Base-by-base conservation (phyloP, 805 yeast species). In the Lachancea lanzarotensis region DNA sequence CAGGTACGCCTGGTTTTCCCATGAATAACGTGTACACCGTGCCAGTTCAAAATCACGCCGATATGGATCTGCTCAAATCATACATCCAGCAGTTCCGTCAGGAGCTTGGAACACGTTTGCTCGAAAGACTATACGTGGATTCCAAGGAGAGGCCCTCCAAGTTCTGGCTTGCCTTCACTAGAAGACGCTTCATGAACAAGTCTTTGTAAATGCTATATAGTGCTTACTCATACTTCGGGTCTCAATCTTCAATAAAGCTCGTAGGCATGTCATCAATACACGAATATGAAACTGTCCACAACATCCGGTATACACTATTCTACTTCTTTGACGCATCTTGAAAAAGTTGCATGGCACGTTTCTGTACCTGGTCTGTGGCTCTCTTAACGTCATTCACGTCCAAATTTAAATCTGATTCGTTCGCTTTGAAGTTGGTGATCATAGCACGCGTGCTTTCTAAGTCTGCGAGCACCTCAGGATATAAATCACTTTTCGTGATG, bases 1-100 rank as follows among this genome's bases (percentile, higher is more conserved):
- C 99, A 1, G 99, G 99, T 19, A 96, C 93, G 49, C 80, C 91
- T 8, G 89, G 91, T 12, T 93, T 93, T 72, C 97, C 98, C 16
- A 73, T 93, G 66, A 91, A 90, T 65, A 76, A 88, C 0, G 65
- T 53, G 61, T 93, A 61, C 79, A 81, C 66, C 67, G 53, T 77
- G 39, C 77, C 95, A 9, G 93, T 96, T 17, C 69, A 73, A 29
- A 84, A 81, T 57, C 81, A 82, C 55, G 73, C 73, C 45, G 96
- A 88, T 50, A 81, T 82, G 45, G 93, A 91, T 46, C 69, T 89
- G 45, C 75, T 93, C 59, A 79, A 93, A 55, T 72, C 78, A 12
- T 93, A 93, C 63, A 73, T 93, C 52, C 82, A 82, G 55, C 98
- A 93, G 65, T 88, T 93, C 68, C 82, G 99, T 69, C 98, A 93